Evolutionary conservation across 768 basidiomycete genomes (phyloP).

Genomic region (Termitomyces eurrhizus): DNA sequence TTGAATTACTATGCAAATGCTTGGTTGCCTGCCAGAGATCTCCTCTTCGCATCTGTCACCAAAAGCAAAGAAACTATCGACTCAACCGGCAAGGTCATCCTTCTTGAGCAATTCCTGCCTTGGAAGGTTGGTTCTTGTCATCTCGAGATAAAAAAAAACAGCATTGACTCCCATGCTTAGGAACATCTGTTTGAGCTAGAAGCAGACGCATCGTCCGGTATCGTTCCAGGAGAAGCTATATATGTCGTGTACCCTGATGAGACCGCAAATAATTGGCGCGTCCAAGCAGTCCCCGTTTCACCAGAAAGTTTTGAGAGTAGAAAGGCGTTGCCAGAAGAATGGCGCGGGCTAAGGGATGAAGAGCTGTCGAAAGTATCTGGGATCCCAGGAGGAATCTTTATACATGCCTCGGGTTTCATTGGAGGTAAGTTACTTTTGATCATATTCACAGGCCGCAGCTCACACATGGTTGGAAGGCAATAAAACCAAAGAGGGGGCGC

Average conservation of each 20-base stretch:
- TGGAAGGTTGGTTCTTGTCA: conserved; percentile 68
- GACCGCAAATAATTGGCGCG: conserved; percentile 69
- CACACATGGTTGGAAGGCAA: conserved; percentile 51
- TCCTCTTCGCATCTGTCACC: conserved; percentile 60
- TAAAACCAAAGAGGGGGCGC: conserved; percentile 84
- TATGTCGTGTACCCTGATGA: conserved; percentile 94
- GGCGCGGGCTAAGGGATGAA: conserved; percentile 91
- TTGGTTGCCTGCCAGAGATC: conserved; percentile 88
- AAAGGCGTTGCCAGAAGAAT: conserved; percentile 88
- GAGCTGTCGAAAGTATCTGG: conserved; percentile 68
- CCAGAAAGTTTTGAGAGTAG: conserved; percentile 87
- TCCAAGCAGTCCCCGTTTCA: conserved; percentile 86
- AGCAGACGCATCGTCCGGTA: conserved; percentile 41
- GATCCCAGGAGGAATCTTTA: conserved; percentile 82
- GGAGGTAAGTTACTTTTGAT: conserved; percentile 55
- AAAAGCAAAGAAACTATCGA: conserved; percentile 57
- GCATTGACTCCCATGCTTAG: conserved; percentile 13
- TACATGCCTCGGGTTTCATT: conserved; percentile 96
- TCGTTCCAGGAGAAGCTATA: conserved; percentile 51
- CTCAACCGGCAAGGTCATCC: conserved; percentile 69
- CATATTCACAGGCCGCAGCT: background rate
- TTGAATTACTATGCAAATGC: conserved; percentile 82
- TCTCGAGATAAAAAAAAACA: background rate
- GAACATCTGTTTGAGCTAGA: conserved; percentile 94
- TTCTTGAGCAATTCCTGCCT: conserved; percentile 77